These are phyloP conservation scores for Pisolithus marmoratus DNA, from an alignment of 768 basidiomycete genomes.

Conservation along the genomic window DNA sequence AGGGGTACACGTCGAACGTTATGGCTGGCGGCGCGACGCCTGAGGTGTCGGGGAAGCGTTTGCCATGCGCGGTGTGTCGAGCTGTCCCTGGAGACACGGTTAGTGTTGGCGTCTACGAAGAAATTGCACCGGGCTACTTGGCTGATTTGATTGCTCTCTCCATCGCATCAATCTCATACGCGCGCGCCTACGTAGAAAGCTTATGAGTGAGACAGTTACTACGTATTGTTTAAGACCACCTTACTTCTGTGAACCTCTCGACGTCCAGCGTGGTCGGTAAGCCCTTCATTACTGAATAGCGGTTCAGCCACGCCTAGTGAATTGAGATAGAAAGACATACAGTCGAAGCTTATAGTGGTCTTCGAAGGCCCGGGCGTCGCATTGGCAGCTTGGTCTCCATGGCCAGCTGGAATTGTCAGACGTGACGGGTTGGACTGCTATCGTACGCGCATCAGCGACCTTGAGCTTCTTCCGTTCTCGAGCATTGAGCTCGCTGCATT, in stretches of 20 bases:
- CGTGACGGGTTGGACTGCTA: slow-evolving; percentile 48
- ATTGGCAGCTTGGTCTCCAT: slow-evolving; percentile 13
- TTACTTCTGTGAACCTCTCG: slow-evolving; percentile 82
- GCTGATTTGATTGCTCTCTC: slow-evolving; percentile 79
- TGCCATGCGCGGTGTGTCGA: slow-evolving; percentile 88
- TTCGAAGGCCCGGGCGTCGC: slow-evolving; percentile 38
- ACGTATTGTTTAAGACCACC: slow-evolving; percentile 2
- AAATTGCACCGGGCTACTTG: slow-evolving; percentile 39
- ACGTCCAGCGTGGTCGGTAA: slow-evolving; percentile 78
- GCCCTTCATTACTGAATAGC: slow-evolving; percentile 43
- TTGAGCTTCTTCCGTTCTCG: slow-evolving; percentile 69
- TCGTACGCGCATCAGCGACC: slow-evolving; percentile 56
- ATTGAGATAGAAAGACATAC: slow-evolving; percentile 24
- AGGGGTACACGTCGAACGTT: slow-evolving; percentile 86
- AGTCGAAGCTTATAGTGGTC: slow-evolving; percentile 31
- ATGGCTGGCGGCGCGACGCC: slow-evolving; percentile 91
- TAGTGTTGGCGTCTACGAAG: background rate
- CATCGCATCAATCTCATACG: slow-evolving; percentile 90
- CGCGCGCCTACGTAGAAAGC: slow-evolving; percentile 53
- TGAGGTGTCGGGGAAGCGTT: slow-evolving; percentile 83
- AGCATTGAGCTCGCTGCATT: slow-evolving; percentile 23
- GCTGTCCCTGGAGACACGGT: slow-evolving; percentile 40
- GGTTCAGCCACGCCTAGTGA: background rate
- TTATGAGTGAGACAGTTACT: background rate
- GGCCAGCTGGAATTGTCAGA: slow-evolving; percentile 6